Conservation (phyloP, 2,329 filamentous ascomycete species). For the Colletotrichum gloeosporioides region DNA sequence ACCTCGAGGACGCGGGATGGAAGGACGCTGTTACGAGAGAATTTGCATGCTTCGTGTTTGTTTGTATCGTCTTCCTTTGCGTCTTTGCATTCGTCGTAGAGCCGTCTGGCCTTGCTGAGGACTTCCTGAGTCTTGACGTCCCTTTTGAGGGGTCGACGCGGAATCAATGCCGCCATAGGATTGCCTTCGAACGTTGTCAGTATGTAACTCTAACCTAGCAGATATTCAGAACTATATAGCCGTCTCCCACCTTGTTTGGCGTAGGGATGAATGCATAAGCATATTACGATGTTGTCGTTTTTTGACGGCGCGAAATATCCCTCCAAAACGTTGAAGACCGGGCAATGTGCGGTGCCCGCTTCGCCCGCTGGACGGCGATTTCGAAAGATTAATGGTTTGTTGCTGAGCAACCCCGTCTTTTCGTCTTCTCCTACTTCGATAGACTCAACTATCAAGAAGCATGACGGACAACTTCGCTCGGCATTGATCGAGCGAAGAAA, state of each 20-base stretch:
- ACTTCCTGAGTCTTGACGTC: neutral
- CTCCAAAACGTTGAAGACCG: neutral
- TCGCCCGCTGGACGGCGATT: neutral
- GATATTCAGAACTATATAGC: too few species aligned
- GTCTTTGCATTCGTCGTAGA: neutral
- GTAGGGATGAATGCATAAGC: neutral
- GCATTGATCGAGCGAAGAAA: neutral
- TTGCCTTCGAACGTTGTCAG: neutral
- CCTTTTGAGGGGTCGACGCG: neutral
- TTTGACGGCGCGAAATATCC: neutral
- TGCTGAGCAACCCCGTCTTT: too few species aligned
- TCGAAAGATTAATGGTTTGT: neutral
- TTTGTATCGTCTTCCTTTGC: too few species aligned
- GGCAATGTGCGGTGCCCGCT: neutral
- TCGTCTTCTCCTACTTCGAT: too few species aligned
- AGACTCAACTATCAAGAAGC: neutral
- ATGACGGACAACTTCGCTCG: neutral
- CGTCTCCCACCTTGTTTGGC: neutral
- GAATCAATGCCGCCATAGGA: neutral
- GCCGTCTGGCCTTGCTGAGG: neutral
- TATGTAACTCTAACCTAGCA: neutral
- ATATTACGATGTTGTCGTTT: too few species aligned
- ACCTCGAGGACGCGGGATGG: constrained; percentile 14
- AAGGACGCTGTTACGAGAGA: neutral
- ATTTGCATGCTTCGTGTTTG: neutral